These are phyloP conservation scores for Colletotrichum chlorophyti DNA, from an alignment of 2,329 filamentous ascomycete species.

Conservation along the genomic window DNA sequence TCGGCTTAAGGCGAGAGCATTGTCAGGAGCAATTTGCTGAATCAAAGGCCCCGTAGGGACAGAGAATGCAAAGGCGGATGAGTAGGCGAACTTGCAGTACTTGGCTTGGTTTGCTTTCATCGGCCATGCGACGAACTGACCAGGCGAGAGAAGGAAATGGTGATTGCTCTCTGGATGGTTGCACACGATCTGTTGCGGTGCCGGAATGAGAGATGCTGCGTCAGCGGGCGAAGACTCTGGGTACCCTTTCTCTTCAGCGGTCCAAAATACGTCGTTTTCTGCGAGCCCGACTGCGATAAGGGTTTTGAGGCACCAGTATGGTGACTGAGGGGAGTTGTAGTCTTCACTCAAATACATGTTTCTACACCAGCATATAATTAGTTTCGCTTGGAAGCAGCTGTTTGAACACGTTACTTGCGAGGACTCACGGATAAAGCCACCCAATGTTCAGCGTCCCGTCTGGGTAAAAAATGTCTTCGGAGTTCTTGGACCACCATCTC, in stretches of 20 bases:
- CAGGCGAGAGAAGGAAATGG: constrained; percentile 50
- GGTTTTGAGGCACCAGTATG: constrained; percentile 61
- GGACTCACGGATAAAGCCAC: constrained; percentile 38
- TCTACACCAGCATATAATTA: too few relatives aligned
- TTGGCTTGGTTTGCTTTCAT: constrained; percentile 51
- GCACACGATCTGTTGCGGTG: constrained; percentile 53
- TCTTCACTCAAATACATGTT: constrained; percentile 64
- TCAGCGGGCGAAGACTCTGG: constrained; percentile 15
- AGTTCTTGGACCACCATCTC: constrained; percentile 53
- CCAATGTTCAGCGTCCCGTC: constrained; percentile 59
- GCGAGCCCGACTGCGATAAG: constrained; percentile 49
- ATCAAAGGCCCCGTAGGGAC: constrained; percentile 45
- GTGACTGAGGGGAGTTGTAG: constrained; percentile 63
- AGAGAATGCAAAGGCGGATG: constrained; percentile 53
- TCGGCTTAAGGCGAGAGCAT: constrained; percentile 36
- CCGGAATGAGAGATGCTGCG: constrained; percentile 5
- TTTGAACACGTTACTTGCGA: too few relatives aligned
- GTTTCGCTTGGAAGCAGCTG: too few relatives aligned
- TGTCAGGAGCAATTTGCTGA: constrained; percentile 43
- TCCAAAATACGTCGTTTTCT: constrained; percentile 52
- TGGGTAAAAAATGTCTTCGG: constrained; percentile 50
- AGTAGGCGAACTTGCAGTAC: constrained; percentile 56
- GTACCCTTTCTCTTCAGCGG: constrained; percentile 40
- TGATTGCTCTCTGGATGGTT: constrained; percentile 41
- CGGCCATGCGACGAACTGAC: constrained; percentile 45